These are phyloP conservation scores for Coemansia sp. DNA, from an alignment of 192 early-diverging fungal genomes.

Conservation along the genomic window DNA sequence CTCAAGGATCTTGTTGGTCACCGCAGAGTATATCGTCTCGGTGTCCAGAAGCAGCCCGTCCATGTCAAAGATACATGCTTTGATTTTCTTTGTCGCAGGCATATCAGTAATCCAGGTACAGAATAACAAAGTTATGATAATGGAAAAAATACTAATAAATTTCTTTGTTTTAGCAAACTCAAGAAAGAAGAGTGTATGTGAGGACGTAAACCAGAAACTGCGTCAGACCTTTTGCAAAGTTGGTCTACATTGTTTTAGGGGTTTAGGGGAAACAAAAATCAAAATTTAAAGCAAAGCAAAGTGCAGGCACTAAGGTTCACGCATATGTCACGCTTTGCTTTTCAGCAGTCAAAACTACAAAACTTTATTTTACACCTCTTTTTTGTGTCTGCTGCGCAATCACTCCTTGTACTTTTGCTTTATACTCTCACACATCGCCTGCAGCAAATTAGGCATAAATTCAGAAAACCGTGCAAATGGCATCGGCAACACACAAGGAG, in stretches of 20 bases:
- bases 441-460: too few relatives aligned
- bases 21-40: conserved; percentile 85
- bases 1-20: conserved; percentile 77
- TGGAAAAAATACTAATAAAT: background rate
- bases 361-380: too few relatives aligned
- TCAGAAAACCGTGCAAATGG: conserved; percentile 10
- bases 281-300: too few relatives aligned
- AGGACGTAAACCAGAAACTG: too few relatives aligned
- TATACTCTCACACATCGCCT: background rate
- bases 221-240: too few relatives aligned
- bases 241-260: too few relatives aligned
- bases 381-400: too few relatives aligned
- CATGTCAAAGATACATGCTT: conserved; percentile 80
- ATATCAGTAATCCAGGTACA: conserved; percentile 1
- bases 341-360: too few relatives aligned
- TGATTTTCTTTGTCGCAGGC: conserved; percentile 44
- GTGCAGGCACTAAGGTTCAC: too few relatives aligned
- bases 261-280: too few relatives aligned
- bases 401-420: background rate
- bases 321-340: too few relatives aligned
- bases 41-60: conserved; percentile 83
- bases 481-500: conserved; percentile 32
- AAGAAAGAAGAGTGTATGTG: too few relatives aligned
- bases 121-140: background rate
- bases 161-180: background rate